phyloP scores from a whole-genome alignment of 345 rosid species.

The Clausena lansium region DNA sequence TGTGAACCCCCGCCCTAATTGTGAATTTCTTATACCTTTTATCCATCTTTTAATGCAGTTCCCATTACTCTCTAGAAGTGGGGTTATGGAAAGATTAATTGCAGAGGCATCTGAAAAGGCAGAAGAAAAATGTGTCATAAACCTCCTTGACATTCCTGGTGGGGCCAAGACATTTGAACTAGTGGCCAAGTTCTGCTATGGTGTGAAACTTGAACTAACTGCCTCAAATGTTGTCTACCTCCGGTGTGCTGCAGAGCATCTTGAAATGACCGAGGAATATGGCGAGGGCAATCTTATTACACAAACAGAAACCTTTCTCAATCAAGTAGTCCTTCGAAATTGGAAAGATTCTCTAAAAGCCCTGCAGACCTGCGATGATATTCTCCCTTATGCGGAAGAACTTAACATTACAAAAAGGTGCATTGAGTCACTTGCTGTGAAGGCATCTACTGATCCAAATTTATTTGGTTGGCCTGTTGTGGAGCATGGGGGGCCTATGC shows the following conservation, averaged over 20 bases:
- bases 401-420: conserved; percentile 75
- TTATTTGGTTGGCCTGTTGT: conserved; percentile 89
- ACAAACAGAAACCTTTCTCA: conserved; percentile 82
- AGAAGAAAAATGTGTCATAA: conserved; percentile 63
- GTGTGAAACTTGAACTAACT: conserved; percentile 95
- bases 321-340: conserved; percentile 75
- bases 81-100: conserved; percentile 82
- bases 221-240: conserved; percentile 83
- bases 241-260: conserved; percentile 82
- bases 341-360: conserved; percentile 92
- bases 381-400: conserved; percentile 64
- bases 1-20: background rate
- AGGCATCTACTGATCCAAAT: conserved; percentile 81
- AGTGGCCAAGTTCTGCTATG: conserved; percentile 93
- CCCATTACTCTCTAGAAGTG: conserved; percentile 93
- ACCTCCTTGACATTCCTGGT: conserved; percentile 69
- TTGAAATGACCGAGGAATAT: conserved; percentile 91
- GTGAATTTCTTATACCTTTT: conserved; percentile 16
- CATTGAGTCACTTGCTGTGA: conserved; percentile 71
- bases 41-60: conserved; percentile 52
- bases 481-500: conserved; percentile 94
- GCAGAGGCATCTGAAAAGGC: conserved; percentile 74
- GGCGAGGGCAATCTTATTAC: conserved; percentile 82
- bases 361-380: conserved; percentile 78
- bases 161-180: conserved; percentile 94